Percentiles rank a stretch among this genome's conserved stretches.
phyloP scores from a whole-genome alignment of 2,329 filamentous ascomycete genomes.

The Graphium sp. region DNA sequence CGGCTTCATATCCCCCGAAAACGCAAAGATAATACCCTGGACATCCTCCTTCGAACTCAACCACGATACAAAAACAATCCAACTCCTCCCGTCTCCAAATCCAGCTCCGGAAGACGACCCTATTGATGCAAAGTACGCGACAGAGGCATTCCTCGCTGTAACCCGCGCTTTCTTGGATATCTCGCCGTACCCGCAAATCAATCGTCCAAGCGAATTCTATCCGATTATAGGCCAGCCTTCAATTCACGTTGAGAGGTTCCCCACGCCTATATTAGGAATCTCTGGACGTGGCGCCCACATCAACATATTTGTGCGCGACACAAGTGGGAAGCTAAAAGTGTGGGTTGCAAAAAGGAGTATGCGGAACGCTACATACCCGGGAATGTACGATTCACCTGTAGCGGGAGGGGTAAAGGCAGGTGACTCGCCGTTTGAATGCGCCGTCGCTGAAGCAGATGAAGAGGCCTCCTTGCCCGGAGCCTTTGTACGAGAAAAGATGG shows the following conservation, averaged over 20 bases:
- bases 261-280: conserved; percentile 48
- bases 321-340: conserved; percentile 33
- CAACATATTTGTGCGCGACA: conserved; percentile 37
- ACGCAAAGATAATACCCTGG: conserved; percentile 28
- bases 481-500: conserved; percentile 11
- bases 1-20: conserved; percentile 29
- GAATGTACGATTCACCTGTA: conserved; percentile 65
- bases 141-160: conserved; percentile 19
- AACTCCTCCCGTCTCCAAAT: conserved; percentile 11
- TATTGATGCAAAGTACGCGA: too few species aligned
- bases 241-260: conserved; percentile 40
- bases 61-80: conserved; percentile 14
- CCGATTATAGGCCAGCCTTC: conserved; percentile 17
- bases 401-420: conserved; percentile 58
- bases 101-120: too few species aligned
- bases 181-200: conserved; percentile 18
- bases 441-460: conserved; percentile 56
- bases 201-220: conserved; percentile 24
- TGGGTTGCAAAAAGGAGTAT: conserved; percentile 56
- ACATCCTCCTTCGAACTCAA: conserved; percentile 19
- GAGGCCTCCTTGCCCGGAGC: conserved; percentile 35
- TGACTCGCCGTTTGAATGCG: conserved; percentile 47
- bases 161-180: conserved; percentile 13
- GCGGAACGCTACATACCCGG: conserved; percentile 55
- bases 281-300: conserved; percentile 49